Percentiles rank a stretch among this genome's conserved stretches.
phyloP scores from a whole-genome alignment of 1,139 yeast genomes.

The Candida dubliniensis region DNA sequence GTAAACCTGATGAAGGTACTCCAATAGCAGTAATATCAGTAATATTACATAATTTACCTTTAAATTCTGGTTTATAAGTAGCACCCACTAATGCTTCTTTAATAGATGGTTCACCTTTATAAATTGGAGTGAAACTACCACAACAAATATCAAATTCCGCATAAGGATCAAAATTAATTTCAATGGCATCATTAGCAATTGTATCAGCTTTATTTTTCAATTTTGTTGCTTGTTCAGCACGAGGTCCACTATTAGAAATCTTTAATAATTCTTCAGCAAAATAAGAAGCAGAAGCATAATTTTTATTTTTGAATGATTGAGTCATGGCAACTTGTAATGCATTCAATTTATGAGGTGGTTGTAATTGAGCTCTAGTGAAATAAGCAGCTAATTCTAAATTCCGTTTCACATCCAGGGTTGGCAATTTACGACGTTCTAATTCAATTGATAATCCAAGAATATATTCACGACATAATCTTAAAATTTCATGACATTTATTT shows the following conservation, averaged over 20 bases:
- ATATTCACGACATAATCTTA: constrained; percentile 81
- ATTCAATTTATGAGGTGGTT: constrained; percentile 78
- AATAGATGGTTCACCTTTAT: constrained; percentile 67
- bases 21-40: constrained; percentile 82
- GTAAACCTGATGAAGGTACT: constrained; percentile 93
- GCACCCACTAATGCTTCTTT: constrained; percentile 92
- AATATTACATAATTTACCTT: constrained; percentile 77
- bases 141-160: constrained; percentile 92
- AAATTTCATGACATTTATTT: constrained; percentile 67
- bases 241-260: constrained; percentile 66
- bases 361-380: constrained; percentile 82
- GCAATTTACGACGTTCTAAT: constrained; percentile 78
- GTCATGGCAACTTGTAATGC: constrained; percentile 96
- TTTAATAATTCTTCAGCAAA: constrained; percentile 84
- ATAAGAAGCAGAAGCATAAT: constrained; percentile 83
- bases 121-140: constrained; percentile 83
- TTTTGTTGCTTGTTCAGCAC: constrained; percentile 87
- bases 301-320: constrained; percentile 84
- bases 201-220: constrained; percentile 79
- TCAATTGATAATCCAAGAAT: constrained; percentile 91
- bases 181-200: constrained; percentile 80
- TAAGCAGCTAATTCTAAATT: constrained; percentile 94
- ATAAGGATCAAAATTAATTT: constrained; percentile 88
- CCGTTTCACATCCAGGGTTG: constrained; percentile 70
- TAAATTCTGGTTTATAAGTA: constrained; percentile 70